Conservation (phyloP, 1,284 basidiomycete species). For the Irpex rosettiformis region DNA sequence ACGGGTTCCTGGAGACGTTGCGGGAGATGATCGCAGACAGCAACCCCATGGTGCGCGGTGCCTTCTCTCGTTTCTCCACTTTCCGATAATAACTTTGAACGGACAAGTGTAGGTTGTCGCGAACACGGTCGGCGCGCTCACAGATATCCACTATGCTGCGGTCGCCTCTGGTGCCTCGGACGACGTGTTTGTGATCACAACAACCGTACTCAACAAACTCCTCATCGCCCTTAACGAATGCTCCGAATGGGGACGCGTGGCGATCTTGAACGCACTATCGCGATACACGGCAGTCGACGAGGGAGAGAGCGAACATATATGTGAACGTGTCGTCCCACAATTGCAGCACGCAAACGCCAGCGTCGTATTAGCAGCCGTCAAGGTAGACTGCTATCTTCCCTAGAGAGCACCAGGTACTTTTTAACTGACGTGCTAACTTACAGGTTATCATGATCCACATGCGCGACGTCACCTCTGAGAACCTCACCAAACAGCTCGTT, state of each 20-base stretch:
- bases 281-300: slow-evolving; percentile 84
- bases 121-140: slow-evolving; percentile 90
- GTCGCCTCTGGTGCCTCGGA: slow-evolving; percentile 54
- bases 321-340: slow-evolving; percentile 96
- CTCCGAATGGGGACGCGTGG: slow-evolving; percentile 98
- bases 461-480: slow-evolving; percentile 79
- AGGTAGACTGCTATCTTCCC: slow-evolving; percentile 46
- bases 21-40: slow-evolving; percentile 91
- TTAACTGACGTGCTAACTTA: neutral
- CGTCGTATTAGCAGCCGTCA: slow-evolving; percentile 93
- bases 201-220: slow-evolving; percentile 81
- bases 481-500: slow-evolving; percentile 83
- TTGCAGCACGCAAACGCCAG: slow-evolving; percentile 97
- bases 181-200: slow-evolving; percentile 81
- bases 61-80: slow-evolving; percentile 7
- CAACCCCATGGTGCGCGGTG: slow-evolving; percentile 92
- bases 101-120: slow-evolving; percentile 79
- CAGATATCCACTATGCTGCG: slow-evolving; percentile 83
- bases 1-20: slow-evolving; percentile 89
- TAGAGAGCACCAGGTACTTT: too few species aligned
- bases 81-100: slow-evolving; percentile 7
- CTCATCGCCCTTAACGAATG: slow-evolving; percentile 97
- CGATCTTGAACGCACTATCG: slow-evolving; percentile 84
- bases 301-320: slow-evolving; percentile 97
- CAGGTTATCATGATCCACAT: slow-evolving; percentile 98